Evolutionary conservation across 2,329 filamentous ascomycete species (phyloP), one percentile per base, ranked within the genome.

Genomic region (Fusarium nurragi): DNA sequence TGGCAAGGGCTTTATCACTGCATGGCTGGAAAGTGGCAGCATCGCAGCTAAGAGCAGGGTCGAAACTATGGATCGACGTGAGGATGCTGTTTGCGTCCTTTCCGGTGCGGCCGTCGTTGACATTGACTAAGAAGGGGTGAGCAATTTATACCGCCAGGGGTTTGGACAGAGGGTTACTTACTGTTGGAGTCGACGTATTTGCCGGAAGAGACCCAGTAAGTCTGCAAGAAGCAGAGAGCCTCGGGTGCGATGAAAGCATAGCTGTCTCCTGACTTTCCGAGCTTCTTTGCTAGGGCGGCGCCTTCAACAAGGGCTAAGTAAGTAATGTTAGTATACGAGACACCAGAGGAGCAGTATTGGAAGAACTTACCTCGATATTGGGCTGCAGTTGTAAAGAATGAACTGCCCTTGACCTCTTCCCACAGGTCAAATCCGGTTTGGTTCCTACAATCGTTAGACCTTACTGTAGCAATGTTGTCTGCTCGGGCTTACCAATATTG

Each of bases 1-100:
- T 95, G 19, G 90, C 84, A 26, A 95, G 81, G 3, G 89, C 87
- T 53, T 79, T 81, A 60, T 87, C 80, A 25, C 88, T 91, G 79
- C 90, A 94, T 11, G 92, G 91, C 77, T 94, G 91, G 80, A 94
- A 94, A 5, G 90, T 93, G 5, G 81, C 79, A 44, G 86, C 84
- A 69, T 92, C 88, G 68, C 91, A 93, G 26, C 81, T 82, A 1
- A 86, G 84, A 8, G 80, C 77, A 2, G 89, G 86, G 70, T 94
- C 91, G 61, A 93, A 94, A 21, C 83, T 85, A 73, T 88, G 86
- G 65, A 91, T 90, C 5, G 86, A 85, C 4, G 80, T 83, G 3
- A 92, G 79, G 32, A 94, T 78, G 2, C 87, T 88, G 77, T 93
- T 93, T 50, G 86, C 85, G 70, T 94, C 92, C 61, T 89, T 89